phyloP scores from a whole-genome alignment of 2,329 filamentous ascomycete genomes.

The Fusarium sulawesiense region DNA sequence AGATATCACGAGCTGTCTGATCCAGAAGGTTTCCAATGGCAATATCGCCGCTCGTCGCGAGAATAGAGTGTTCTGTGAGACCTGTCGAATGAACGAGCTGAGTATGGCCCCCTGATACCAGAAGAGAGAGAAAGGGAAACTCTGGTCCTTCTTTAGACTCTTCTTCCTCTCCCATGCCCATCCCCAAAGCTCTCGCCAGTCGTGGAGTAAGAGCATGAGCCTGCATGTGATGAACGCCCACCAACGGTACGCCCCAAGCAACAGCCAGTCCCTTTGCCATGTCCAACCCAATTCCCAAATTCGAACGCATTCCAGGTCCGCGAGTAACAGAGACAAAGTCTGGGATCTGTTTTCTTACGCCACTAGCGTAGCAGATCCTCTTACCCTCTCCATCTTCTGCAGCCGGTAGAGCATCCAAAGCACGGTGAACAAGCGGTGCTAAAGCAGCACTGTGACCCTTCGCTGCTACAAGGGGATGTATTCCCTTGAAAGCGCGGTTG shows the following conservation, averaged over 20 bases:
- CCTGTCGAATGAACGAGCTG: constrained; percentile 80
- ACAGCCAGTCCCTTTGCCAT: constrained; percentile 88
- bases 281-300: constrained; percentile 81
- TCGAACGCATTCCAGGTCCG: constrained; percentile 88
- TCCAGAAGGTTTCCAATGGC: constrained; percentile 93
- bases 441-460: constrained; percentile 80
- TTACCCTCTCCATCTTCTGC: constrained; percentile 5
- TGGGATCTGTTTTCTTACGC: constrained; percentile 60
- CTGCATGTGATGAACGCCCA: constrained; percentile 97
- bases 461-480: constrained; percentile 82
- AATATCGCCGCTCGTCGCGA: constrained; percentile 80
- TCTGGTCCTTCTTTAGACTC: constrained; percentile 54
- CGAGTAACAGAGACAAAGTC: constrained; percentile 91
- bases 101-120: constrained; percentile 93
- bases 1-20: constrained; percentile 81
- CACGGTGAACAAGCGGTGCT: constrained; percentile 73
- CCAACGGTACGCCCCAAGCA: constrained; percentile 83
- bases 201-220: constrained; percentile 91
- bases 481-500: constrained; percentile 78
- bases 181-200: constrained; percentile 72
- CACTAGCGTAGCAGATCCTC: constrained; percentile 29
- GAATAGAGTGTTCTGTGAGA: constrained; percentile 75
- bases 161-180: constrained; percentile 33
- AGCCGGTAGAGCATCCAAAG: constrained; percentile 65
- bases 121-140: constrained; percentile 88